phyloP scores from a whole-genome alignment of 371 early-diverging fungal genomes.

The Apophysomyces elegans region DNA sequence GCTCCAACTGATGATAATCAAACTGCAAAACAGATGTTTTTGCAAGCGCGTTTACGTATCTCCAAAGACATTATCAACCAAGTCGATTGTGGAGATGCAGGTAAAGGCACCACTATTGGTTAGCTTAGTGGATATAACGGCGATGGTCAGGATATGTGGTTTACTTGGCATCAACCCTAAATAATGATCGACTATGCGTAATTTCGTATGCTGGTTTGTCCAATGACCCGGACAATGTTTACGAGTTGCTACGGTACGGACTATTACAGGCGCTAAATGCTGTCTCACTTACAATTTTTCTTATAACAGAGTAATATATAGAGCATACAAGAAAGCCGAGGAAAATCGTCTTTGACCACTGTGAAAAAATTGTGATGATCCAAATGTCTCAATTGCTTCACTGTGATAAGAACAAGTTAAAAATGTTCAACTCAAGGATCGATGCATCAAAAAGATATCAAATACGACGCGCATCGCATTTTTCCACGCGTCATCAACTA shows the following conservation, averaged over 20 bases:
- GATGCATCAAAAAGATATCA: constrained; percentile 11
- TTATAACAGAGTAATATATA: constrained; percentile 3
- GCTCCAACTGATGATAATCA: constrained; percentile 8
- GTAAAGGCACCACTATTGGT: neutral
- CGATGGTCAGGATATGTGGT: constrained; percentile 10
- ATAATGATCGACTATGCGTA: neutral
- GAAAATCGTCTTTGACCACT: constrained; percentile 8
- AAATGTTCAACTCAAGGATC: constrained; percentile 18
- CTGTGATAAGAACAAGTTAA: constrained; percentile 17
- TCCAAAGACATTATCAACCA: constrained; percentile 8
- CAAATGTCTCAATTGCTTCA: constrained; percentile 14
- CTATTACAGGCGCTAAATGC: constrained; percentile 7
- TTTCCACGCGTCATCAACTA: too few species aligned
- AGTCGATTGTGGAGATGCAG: constrained; percentile 12
- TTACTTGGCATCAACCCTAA: constrained; percentile 7
- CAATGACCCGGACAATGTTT: constrained; percentile 8
- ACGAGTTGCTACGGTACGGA: constrained; percentile 8
- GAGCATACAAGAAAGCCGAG: neutral
- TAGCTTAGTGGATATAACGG: constrained; percentile 11
- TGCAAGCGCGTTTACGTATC: constrained; percentile 1
- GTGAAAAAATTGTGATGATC: constrained; percentile 12
- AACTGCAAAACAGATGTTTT: constrained; percentile 13
- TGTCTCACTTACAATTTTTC: constrained; percentile 1
- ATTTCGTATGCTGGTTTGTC: constrained; percentile 1
- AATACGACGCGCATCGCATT: too few species aligned